Base-by-base conservation (phyloP, 352 stramenopile species). In the Plasmopara viticola region DNA sequence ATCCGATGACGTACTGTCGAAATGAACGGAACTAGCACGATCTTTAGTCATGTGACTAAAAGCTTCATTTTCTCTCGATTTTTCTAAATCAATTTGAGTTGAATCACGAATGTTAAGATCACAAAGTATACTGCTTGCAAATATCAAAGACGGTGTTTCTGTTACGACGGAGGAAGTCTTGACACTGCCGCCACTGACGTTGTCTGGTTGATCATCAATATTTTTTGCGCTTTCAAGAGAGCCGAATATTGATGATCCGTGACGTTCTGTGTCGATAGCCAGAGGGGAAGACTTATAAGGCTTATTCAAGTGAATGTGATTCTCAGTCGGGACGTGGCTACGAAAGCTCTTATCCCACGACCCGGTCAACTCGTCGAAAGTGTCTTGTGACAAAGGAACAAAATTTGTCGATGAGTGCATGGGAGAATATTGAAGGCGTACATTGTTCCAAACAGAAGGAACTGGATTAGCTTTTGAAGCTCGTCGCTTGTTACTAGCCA, bases 291-390 rank as follows among this genome's bases (percentile, higher is more conserved):
- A 25, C 20, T 37, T 43, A 38, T 56, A 66, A 13, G 43, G 56
- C 6, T 69, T 30, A 9, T 66, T 53, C 12, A 56, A 66, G 30
- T 61, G 41, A 42, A 52, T 51, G 29, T 69, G 49, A n/a, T 56
- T 38, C n/a, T 53, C 61, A 12, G 39, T 28, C 17, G 29, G 48
- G 30, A 49, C 37, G 33, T 25, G 48, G 9, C 39, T 42, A 43
- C 45, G 48, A 31, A 57, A 56, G 4, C 48, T 51, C 6, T 52
- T 45, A 13, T 70, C 64, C 60, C 64, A 70, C 18, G 64, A 72
- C 37, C 55, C 52, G 0, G 64, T 72, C 29, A 70, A 55, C 30
- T 67, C 64, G 9, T 67, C 57, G 45, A 73, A 64, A 33, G 60
- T 70, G 20, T 58, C 41, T 6, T 66, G 44, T 37, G 60, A 64